Evolutionary conservation across 495 filamentous ascomycete genomes (phyloP), one percentile per base, ranked within the genome.

Genomic region (Podospora pseudopauciseta): DNA sequence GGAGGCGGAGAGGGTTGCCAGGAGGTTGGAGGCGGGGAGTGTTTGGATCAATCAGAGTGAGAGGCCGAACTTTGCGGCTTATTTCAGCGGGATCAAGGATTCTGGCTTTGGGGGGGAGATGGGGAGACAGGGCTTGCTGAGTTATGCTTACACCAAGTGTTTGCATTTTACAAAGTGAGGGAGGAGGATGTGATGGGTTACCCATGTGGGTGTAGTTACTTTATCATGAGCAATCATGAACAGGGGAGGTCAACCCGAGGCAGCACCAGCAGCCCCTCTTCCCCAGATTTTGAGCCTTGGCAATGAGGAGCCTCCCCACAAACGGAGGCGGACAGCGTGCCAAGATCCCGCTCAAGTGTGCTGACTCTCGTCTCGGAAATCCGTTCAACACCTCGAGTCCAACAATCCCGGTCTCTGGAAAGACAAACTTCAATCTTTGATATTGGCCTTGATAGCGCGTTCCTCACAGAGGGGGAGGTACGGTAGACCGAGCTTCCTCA

Each of bases 91-190:
- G 18, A 84, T 86, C 74, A 90, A 91, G 81, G 81, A 88, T 68
- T 86, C 82, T 67, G 89, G 90, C 1, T 85, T 89, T 66, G 89
- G 89, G 3, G 84, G 84, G 19, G 89, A 90, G 76, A 86, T 87
- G 78, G 85, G 86, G 2, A 77, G 80, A 66, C 81, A 83, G 64
- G 89, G 89, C 2, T 70, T 90, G 69, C 75, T 87, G 67, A 78
- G 78, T n/a, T 91, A 86, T 72, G 82, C 79, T 62, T 87, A 90
- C 65, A 82, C 84, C n/a, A 83, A 88, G 77, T 77, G 70, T 19
- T 64, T 84, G 19, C 64, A 58, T 59, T 30, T 65, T 39, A 26
- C 61, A 2, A 63, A 63, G 61, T 30, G 26, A 61, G 30, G 20
- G n/a, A 23, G 1, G 23, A 23, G 1, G 23, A 23, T 23, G 55